These are phyloP conservation scores for Pneumocystis canis DNA, from an alignment of 1,139 yeast genomes.

Conservation along the genomic window DNA sequence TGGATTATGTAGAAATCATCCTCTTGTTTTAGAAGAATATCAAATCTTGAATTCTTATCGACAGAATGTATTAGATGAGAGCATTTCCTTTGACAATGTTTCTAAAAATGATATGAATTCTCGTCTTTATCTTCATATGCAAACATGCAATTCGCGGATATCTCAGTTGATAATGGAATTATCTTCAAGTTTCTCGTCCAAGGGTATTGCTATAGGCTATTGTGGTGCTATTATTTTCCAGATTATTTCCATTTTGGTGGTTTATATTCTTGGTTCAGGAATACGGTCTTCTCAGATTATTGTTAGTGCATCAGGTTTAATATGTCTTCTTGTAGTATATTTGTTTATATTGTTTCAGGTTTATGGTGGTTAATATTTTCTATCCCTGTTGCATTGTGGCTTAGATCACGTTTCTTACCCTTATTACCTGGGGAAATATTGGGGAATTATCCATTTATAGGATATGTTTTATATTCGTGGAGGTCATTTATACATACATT, in stretches of 20 bases:
- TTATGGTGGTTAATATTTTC: constrained; percentile 60
- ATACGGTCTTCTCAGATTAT: background rate
- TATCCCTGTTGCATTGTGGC: constrained; percentile 36
- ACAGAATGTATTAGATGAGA: background rate
- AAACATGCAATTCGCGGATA: background rate
- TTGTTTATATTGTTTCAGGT: constrained; percentile 46
- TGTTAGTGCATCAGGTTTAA: constrained; percentile 12
- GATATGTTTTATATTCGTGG: constrained; percentile 44
- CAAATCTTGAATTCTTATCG: background rate
- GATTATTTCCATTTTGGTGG: constrained; percentile 36
- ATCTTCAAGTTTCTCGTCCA: constrained; percentile 1
- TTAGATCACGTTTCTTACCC: constrained; percentile 33
- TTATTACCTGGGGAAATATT: constrained; percentile 16
- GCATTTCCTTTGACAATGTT: background rate
- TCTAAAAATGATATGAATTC: background rate
- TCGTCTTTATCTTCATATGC: background rate
- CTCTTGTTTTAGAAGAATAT: constrained; percentile 9
- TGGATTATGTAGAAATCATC: constrained; percentile 32
- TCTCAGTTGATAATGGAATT: background rate
- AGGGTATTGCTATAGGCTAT: constrained; percentile 53
- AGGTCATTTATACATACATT: constrained; percentile 34
- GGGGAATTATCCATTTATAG: constrained; percentile 15
- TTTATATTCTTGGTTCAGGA: constrained; percentile 31
- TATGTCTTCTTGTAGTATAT: constrained; percentile 33
- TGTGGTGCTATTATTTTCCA: constrained; percentile 50